Evolutionary conservation across 2,329 filamentous ascomycete species (phyloP).

Genomic region (Colletotrichum tropicicola): DNA sequence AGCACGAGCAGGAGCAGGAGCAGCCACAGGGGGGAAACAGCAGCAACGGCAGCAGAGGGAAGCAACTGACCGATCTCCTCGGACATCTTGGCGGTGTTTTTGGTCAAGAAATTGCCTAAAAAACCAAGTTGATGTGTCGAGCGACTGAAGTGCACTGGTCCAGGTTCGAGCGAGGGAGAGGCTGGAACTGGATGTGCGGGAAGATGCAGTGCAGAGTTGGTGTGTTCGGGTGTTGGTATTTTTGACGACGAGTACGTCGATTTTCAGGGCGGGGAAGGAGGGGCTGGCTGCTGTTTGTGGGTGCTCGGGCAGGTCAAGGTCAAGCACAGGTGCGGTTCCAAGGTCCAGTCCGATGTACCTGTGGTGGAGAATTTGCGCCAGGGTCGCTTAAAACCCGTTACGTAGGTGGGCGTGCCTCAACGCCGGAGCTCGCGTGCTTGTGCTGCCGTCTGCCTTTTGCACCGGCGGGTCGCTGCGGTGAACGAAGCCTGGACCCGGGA

Average conservation of each 20-base stretch:
- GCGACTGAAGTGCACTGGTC: constrained; percentile 25
- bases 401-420: neutral
- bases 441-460: no score
- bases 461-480: no score
- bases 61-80: constrained; percentile 53
- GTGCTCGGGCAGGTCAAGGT: constrained; percentile 30
- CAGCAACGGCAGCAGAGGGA: neutral
- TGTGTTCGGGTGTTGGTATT: constrained; percentile 23
- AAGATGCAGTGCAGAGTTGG: constrained; percentile 30
- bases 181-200: constrained; percentile 21
- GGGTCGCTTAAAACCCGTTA: constrained; percentile 16
- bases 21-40: constrained; percentile 8
- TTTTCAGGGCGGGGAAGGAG: constrained; percentile 34
- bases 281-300: constrained; percentile 27
- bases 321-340: constrained; percentile 9
- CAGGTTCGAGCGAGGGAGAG: constrained; percentile 21
- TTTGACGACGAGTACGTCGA: constrained; percentile 32
- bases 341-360: constrained; percentile 18
- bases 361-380: constrained; percentile 13
- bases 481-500: no score
- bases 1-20: no score
- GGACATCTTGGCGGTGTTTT: constrained; percentile 48
- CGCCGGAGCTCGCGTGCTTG: neutral
- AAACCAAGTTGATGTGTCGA: constrained; percentile 21
- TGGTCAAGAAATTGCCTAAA: constrained; percentile 17